Conservation (phyloP, 768 basidiomycete genomes). For the Auriculariales sp. region DNA sequence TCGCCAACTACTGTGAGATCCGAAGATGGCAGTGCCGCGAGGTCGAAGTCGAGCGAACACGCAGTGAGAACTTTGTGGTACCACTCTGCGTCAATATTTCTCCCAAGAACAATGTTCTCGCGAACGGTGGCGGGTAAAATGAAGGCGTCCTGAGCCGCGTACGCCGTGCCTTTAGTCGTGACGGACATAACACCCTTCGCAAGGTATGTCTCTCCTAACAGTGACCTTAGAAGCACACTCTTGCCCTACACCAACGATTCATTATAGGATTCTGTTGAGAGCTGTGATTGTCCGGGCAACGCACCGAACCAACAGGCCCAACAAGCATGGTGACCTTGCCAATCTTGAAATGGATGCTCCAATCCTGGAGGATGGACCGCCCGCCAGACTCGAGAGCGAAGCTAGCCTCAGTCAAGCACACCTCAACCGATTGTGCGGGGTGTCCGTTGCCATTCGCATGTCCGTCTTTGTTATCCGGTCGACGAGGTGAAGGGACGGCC, state of each 20-base stretch:
- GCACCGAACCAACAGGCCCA: not conserved
- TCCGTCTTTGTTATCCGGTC: not conserved
- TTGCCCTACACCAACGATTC: not conserved
- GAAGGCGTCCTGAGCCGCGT: constrained; percentile 23
- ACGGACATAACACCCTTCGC: not conserved
- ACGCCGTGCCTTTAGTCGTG: constrained; percentile 1
- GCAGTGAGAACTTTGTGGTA: constrained; percentile 14
- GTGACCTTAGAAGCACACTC: not conserved
- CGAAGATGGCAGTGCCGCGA: constrained; percentile 19
- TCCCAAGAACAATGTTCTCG: constrained; percentile 24
- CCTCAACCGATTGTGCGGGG: not conserved
- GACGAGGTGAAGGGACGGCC: not conserved
- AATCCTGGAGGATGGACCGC: not conserved
- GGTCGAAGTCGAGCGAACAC: constrained; percentile 17
- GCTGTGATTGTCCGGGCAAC: too few species aligned
- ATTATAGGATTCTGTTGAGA: too few species aligned
- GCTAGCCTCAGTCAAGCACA: not conserved
- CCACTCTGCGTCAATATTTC: constrained; percentile 15
- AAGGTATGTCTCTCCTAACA: not conserved
- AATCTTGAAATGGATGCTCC: not conserved
- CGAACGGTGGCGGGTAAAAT: constrained; percentile 16
- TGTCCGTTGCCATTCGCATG: not conserved
- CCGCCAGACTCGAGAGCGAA: not conserved
- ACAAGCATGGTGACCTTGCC: not conserved
- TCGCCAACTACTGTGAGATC: constrained; percentile 15